Evolutionary conservation across 768 basidiomycete species (phyloP), one percentile per base, ranked within the genome.

Genomic region (Amanita inopinata): DNA sequence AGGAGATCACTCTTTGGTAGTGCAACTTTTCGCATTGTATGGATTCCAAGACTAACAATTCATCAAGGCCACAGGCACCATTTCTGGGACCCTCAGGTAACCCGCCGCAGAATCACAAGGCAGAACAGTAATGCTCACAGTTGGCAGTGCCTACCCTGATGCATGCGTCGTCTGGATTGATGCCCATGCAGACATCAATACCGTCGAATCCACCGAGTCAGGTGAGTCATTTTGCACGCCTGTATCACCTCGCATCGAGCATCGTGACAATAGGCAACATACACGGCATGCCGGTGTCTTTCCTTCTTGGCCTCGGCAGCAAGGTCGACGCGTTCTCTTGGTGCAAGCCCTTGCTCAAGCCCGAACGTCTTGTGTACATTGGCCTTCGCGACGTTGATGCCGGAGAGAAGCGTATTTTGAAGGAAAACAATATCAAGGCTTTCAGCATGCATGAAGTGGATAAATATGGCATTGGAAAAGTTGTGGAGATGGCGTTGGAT

Each of bases 101-200:
- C n/a, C n/a, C n/a, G n/a, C n/a, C n/a, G n/a, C n/a, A n/a, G n/a
- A n/a, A n/a, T n/a, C n/a, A n/a, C n/a, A n/a, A n/a, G n/a, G n/a
- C n/a, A n/a, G n/a, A n/a, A n/a, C n/a, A n/a, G n/a, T n/a, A n/a
- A n/a, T n/a, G n/a, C n/a, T n/a, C n/a, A 72, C 46, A 10, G 39
- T 20, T 41, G 19, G 5, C 38, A 89, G 87, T 45, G 66, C 70
- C 34, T 72, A 87, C 55, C 81, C 85, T 9, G 76, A 89, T 20
- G 80, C 86, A 17, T 87, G 88, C 57, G 81, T 99, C 25, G 67
- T 99, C 47, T 98, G 96, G 96, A 69, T 98, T 46, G 96, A 99
- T 57, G 96, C 96, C 2, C 96, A 97, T 54, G 84, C 91, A 14
- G 96, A 98, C 58, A 90, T 99, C 66, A 97, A 99, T 62, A 96